Conservation (phyloP, 768 basidiomycete species). For the Neoboletus brunneissimus region DNA sequence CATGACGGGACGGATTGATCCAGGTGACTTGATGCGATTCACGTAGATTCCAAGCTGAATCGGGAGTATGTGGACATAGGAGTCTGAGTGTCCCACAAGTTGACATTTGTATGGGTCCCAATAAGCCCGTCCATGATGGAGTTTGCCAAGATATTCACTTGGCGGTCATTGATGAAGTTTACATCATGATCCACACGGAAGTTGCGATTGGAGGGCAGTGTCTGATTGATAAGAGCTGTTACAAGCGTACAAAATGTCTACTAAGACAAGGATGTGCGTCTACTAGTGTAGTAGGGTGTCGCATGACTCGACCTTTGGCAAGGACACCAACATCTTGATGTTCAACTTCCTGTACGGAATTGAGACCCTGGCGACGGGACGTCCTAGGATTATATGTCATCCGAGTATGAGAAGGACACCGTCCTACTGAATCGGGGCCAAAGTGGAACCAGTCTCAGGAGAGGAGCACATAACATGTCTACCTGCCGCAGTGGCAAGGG, state of each 20-base stretch:
- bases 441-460: neutral
- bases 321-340: neutral
- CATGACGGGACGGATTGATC: too few relatives aligned
- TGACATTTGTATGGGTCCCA: too few relatives aligned
- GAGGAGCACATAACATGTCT: neutral
- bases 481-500: neutral
- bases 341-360: conserved; percentile 20
- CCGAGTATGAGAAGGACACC: neutral
- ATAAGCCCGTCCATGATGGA: too few relatives aligned
- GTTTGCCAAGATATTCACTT: too few relatives aligned
- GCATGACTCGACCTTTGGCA: too few relatives aligned
- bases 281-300: neutral
- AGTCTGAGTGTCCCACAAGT: too few relatives aligned
- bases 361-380: conserved; percentile 6
- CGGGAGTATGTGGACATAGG: too few relatives aligned
- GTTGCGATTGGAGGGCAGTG: too few relatives aligned
- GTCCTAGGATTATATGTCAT: neutral
- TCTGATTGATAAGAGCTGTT: neutral
- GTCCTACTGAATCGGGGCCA: neutral
- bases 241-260: neutral
- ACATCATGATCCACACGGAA: too few relatives aligned
- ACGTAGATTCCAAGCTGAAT: too few relatives aligned
- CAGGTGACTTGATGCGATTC: too few relatives aligned
- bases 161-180: too few relatives aligned
- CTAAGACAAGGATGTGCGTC: neutral